These are phyloP conservation scores for Nannochloropsis salina DNA, from an alignment of 108 stramenopile species.

Conservation along the genomic window DNA sequence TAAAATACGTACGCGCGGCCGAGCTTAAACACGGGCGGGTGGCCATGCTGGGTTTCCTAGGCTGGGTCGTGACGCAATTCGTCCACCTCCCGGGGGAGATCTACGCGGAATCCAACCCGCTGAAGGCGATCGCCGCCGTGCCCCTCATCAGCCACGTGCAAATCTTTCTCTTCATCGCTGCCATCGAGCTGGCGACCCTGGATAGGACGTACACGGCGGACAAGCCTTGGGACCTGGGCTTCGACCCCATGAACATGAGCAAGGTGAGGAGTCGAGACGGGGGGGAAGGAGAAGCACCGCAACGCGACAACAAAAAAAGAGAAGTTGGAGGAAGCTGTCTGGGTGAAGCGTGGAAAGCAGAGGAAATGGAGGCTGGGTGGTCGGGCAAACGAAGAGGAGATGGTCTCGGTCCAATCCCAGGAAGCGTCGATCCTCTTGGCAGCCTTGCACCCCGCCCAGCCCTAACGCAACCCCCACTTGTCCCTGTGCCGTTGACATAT, in stretches of 20 bases:
- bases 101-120: not conserved
- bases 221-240: slow-evolving; percentile 44
- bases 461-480: too few relatives aligned
- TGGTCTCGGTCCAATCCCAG: too few relatives aligned
- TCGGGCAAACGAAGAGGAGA: too few relatives aligned
- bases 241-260: not conserved
- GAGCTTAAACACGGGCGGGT: slow-evolving; percentile 90
- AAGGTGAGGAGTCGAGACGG: slow-evolving; percentile 28
- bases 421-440: too few relatives aligned
- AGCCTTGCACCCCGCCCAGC: too few relatives aligned
- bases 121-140: not conserved
- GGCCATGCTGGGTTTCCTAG: slow-evolving; percentile 53
- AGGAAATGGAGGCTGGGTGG: too few relatives aligned
- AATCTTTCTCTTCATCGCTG: slow-evolving; percentile 67
- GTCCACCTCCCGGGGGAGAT: slow-evolving; percentile 53
- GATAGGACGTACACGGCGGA: slow-evolving; percentile 72
- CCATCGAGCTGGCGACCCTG: slow-evolving; percentile 58
- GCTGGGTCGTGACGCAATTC: not conserved
- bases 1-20: slow-evolving; percentile 78
- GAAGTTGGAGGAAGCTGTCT: slow-evolving; percentile 56
- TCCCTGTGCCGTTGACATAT: slow-evolving; percentile 26
- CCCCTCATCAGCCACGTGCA: not conserved
- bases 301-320: slow-evolving; percentile 64
- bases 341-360: too few relatives aligned
- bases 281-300: not conserved